A percentile compares a stretch with the other conserved stretches of the same genome.
These are phyloP conservation scores for Phanerochaete carnosa DNA, from an alignment of 768 basidiomycete species.

Conservation along the genomic window DNA sequence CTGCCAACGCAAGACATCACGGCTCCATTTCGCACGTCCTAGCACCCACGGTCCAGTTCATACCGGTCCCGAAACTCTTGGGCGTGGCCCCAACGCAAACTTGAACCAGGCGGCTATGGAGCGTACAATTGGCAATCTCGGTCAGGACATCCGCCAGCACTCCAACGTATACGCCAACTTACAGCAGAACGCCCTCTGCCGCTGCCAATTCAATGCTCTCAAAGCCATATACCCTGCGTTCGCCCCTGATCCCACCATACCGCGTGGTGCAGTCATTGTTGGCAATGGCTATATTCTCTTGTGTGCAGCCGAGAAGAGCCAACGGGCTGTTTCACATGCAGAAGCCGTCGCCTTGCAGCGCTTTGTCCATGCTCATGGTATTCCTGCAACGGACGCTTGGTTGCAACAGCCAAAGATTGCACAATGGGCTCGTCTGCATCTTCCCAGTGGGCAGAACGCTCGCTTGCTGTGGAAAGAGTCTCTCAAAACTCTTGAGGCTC, in stretches of 20 bases:
- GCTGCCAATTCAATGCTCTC: slow-evolving; percentile 23
- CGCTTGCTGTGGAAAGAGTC: slow-evolving; percentile 33
- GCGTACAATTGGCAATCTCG: slow-evolving; percentile 22
- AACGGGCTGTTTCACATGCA: background rate
- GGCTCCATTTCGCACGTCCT: slow-evolving; percentile 32
- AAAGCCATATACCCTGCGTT: slow-evolving; percentile 22
- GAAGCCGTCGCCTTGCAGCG: background rate
- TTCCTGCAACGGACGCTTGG: background rate
- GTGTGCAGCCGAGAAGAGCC: slow-evolving; percentile 1
- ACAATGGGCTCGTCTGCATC: slow-evolving; percentile 32
- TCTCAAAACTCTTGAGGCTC: slow-evolving; percentile 12
- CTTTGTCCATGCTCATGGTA: background rate
- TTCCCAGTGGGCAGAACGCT: slow-evolving; percentile 38
- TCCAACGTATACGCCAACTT: slow-evolving; percentile 25
- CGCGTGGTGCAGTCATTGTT: slow-evolving; percentile 14
- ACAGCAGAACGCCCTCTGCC: slow-evolving; percentile 14
- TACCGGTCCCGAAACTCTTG: slow-evolving; percentile 17
- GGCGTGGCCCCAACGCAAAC: slow-evolving; percentile 16
- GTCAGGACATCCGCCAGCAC: slow-evolving; percentile 24
- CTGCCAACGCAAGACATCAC: slow-evolving; percentile 22
- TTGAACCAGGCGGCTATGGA: slow-evolving; percentile 24
- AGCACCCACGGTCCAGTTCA: slow-evolving; percentile 32
- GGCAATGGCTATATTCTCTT: slow-evolving; percentile 24
- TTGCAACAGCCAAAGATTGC: background rate
- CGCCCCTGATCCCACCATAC: background rate